phyloP scores from a whole-genome alignment of 345 rosid genomes.

The Cochlearia excelsa region DNA sequence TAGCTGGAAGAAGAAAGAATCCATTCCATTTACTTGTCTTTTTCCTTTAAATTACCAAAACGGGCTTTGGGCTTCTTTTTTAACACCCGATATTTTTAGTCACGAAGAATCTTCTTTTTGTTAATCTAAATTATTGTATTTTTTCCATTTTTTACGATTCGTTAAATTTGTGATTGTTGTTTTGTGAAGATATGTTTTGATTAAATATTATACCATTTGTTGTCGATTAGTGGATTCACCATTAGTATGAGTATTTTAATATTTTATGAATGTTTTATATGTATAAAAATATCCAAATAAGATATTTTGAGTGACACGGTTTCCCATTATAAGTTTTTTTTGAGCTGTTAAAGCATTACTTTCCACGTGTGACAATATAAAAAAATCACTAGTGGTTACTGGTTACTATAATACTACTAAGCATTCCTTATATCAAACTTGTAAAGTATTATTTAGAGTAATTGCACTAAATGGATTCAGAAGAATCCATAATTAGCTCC shows the following conservation, averaged over 20 bases:
- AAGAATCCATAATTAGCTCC: too few relatives aligned
- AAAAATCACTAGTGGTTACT: slow-evolving; percentile 1
- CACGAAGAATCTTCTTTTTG: too few relatives aligned
- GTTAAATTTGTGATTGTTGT: too few relatives aligned
- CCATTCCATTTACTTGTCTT: slow-evolving; percentile 20
- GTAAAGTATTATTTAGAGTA: too few relatives aligned
- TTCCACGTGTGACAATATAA: slow-evolving; percentile 14
- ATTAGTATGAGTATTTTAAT: slow-evolving; percentile 5
- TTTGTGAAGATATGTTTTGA: too few relatives aligned
- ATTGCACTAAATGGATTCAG: too few relatives aligned
- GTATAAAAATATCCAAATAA: neutral
- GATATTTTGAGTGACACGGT: slow-evolving; percentile 5
- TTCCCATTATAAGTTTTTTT: slow-evolving; percentile 17
- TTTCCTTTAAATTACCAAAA: slow-evolving; percentile 28
- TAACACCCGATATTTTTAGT: too few relatives aligned
- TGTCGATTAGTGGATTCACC: neutral
- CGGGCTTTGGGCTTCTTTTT: slow-evolving; percentile 26
- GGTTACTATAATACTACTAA: neutral
- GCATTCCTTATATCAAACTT: slow-evolving; percentile 3
- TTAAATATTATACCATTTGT: neutral
- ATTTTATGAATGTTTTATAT: too few relatives aligned
- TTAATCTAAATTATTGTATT: too few relatives aligned
- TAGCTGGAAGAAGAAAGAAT: slow-evolving; percentile 48
- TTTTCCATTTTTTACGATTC: too few relatives aligned
- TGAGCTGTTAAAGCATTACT: slow-evolving; percentile 29